phyloP scores from a whole-genome alignment of 164 flowering plant species.

The Chimonanthus praecox region DNA sequence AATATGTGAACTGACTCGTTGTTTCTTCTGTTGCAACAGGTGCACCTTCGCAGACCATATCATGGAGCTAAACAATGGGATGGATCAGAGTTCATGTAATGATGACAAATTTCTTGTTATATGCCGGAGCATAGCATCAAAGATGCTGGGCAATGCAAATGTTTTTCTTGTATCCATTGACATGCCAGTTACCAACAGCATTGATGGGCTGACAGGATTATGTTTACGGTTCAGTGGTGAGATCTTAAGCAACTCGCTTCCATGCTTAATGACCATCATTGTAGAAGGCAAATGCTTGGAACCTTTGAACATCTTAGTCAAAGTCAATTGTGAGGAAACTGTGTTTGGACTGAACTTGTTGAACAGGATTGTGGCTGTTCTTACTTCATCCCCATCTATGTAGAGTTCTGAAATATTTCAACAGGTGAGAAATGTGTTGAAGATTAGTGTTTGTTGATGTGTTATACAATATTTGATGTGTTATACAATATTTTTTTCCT shows the following conservation, averaged over 20 bases:
- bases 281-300: constrained; percentile 76
- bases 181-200: constrained; percentile 60
- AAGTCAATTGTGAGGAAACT: constrained; percentile 91
- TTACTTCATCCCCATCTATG: constrained; percentile 6
- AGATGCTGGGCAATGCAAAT: constrained; percentile 78
- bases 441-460: background rate
- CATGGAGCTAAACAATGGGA: constrained; percentile 33
- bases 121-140: constrained; percentile 63
- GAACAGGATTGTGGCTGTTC: constrained; percentile 67
- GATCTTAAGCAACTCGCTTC: constrained; percentile 65
- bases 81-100: constrained; percentile 17
- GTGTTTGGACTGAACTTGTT: constrained; percentile 85
- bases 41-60: constrained; percentile 73
- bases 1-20: background rate
- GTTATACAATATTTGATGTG: background rate
- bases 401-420: background rate
- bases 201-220: constrained; percentile 80
- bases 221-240: constrained; percentile 75
- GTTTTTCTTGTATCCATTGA: constrained; percentile 68
- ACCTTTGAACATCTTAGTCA: constrained; percentile 50
- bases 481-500: no score
- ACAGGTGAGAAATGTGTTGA: background rate
- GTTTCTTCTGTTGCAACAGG: constrained; percentile 24
- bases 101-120: constrained; percentile 68
- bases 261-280: constrained; percentile 58